A percentile compares a stretch with the other conserved stretches of the same genome.
phyloP scores from a whole-genome alignment of 2,329 filamentous ascomycete species.

The Fusarium concolor region DNA sequence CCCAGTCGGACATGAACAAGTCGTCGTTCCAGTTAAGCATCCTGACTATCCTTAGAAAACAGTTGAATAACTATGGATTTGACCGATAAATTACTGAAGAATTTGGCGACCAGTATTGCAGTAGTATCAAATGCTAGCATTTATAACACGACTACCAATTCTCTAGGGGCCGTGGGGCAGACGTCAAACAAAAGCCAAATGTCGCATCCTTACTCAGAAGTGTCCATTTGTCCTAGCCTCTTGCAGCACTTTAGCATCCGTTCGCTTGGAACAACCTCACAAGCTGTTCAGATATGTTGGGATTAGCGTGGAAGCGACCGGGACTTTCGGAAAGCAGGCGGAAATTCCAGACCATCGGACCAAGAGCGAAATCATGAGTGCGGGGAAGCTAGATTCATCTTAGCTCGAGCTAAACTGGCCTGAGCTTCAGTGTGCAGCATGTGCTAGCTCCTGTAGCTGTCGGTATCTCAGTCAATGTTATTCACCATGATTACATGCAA shows the following conservation, averaged over 20 bases:
- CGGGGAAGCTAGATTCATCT: background rate
- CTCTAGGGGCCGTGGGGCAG: no score
- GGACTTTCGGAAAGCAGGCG: background rate
- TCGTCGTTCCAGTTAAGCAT: constrained; percentile 31
- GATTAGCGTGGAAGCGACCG: background rate
- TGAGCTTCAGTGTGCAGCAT: background rate
- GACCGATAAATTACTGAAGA: background rate
- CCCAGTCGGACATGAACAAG: constrained; percentile 29
- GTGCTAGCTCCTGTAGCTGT: background rate
- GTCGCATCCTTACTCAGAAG: background rate
- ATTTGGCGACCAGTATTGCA: background rate
- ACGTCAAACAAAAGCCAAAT: background rate
- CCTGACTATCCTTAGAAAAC: background rate
- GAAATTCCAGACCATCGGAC: background rate
- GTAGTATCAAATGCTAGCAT: background rate
- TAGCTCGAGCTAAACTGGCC: background rate
- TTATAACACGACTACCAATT: background rate
- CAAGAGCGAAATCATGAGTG: background rate
- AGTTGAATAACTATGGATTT: background rate
- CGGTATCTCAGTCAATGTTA: background rate
- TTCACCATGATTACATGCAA: background rate
- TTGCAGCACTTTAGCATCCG: background rate
- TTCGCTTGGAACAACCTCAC: no score
- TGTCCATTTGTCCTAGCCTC: background rate
- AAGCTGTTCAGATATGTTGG: background rate